Percentiles rank a stretch among this genome's conserved stretches.
These are phyloP conservation scores for Nigrospora sphaerica DNA, from an alignment of 2,329 filamentous ascomycete species.

Conservation along the genomic window DNA sequence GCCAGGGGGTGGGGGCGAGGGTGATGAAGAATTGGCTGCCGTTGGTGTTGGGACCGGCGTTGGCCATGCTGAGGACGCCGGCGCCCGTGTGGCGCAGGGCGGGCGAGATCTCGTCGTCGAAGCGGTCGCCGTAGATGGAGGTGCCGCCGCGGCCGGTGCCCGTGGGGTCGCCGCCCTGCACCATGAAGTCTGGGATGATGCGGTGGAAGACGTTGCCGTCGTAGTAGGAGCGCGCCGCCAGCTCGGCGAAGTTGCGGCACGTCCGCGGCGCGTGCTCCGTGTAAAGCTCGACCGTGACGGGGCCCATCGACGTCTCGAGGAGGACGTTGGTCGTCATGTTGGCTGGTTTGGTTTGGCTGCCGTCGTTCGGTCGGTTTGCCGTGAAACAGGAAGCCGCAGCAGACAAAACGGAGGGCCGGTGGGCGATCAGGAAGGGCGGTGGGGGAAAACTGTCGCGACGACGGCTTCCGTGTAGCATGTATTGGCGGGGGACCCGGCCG, in stretches of 20 bases:
- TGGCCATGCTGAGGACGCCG: constrained; percentile 96
- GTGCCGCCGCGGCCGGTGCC: constrained; percentile 87
- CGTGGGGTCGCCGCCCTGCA: constrained; percentile 76
- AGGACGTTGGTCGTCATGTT: constrained; percentile 71
- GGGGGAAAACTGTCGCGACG: too few species aligned
- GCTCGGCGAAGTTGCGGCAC: constrained; percentile 89
- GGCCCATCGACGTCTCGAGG: constrained; percentile 83
- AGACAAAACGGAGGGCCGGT: too few species aligned
- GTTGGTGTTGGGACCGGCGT: constrained; percentile 91
- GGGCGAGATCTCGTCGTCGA: constrained; percentile 82
- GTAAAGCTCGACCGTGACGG: constrained; percentile 85
- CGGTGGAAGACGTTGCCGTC: constrained; percentile 97
- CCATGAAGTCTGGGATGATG: constrained; percentile 98
- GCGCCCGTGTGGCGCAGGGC: constrained; percentile 89
- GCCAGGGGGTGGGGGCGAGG: constrained; percentile 92
- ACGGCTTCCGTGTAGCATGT: too few species aligned
- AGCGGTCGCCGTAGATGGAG: constrained; percentile 87
- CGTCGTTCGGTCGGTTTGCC: too few species aligned
- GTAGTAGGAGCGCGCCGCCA: constrained; percentile 85
- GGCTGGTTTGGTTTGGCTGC: too few species aligned
- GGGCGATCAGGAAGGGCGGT: too few species aligned
- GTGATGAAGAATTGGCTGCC: constrained; percentile 98
- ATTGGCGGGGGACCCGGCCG: too few species aligned
- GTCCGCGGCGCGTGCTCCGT: constrained; percentile 80
- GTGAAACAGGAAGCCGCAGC: too few species aligned